Evolutionary conservation across 257 asterid species (phyloP).

Genomic region (Hygrophila difformis): DNA sequence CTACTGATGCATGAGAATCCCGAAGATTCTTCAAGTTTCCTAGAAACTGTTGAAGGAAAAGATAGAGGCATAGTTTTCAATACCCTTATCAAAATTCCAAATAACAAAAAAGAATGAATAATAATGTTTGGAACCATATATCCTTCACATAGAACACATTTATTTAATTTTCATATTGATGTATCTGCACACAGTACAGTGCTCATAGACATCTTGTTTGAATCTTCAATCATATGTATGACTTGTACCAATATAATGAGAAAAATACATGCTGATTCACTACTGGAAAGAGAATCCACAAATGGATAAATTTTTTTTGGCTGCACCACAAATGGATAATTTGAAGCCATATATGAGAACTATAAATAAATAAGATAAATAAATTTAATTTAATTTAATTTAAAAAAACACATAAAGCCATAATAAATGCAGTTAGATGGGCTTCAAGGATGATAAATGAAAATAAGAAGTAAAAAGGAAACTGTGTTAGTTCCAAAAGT

Average conservation of each 20-base stretch:
- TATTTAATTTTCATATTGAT: not conserved
- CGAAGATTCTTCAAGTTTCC: conserved; percentile 94
- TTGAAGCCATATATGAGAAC: no score
- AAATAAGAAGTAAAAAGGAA: not conserved
- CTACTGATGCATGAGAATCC: conserved; percentile 90
- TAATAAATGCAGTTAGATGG: not conserved
- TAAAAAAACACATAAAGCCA: no score
- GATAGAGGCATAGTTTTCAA: no score
- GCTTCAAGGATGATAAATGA: not conserved
- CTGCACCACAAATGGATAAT: no score
- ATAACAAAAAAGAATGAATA: no score
- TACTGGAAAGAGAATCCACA: no score
- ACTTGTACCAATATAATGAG: not conserved
- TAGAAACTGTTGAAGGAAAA: conserved; percentile 42
- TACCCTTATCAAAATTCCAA: no score
- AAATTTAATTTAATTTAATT: no score
- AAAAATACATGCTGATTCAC: not conserved
- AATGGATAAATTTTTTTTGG: no score
- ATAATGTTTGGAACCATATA: no score
- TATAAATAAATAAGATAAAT: no score
- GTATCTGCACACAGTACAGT: not conserved
- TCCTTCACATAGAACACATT: no score
- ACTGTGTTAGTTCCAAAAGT: not conserved
- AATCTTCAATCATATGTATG: not conserved
- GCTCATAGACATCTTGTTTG: not conserved